A percentile compares a stretch with the other conserved stretches of the same genome.
phyloP scores from a whole-genome alignment of 2,329 filamentous ascomycete genomes.

The Trichoderma endophyticum region DNA sequence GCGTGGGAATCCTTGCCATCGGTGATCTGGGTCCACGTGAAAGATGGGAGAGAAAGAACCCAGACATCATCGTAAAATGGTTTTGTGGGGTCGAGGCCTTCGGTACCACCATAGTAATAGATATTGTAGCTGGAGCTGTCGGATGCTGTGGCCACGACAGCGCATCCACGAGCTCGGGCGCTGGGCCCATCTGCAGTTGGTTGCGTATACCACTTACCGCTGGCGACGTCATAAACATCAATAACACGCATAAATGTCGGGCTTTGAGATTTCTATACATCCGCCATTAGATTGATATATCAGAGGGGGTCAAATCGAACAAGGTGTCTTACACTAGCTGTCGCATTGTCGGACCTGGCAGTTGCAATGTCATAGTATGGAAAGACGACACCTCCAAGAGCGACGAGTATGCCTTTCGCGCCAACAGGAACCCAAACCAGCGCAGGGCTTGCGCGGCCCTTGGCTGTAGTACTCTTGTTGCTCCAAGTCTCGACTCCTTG shows the following conservation, averaged over 20 bases:
- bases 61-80: constrained; percentile 66
- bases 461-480: constrained; percentile 55
- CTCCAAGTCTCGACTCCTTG: constrained; percentile 52
- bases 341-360: constrained; percentile 28
- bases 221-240: constrained; percentile 73
- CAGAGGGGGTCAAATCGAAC: neutral
- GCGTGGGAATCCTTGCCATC: constrained; percentile 50
- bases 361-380: constrained; percentile 46
- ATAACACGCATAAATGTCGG: constrained; percentile 68
- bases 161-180: constrained; percentile 62
- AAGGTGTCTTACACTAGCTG: constrained; percentile 33
- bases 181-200: constrained; percentile 59
- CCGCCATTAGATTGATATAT: neutral
- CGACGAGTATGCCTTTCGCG: constrained; percentile 69
- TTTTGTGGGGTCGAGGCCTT: constrained; percentile 43
- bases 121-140: constrained; percentile 76
- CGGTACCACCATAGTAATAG: constrained; percentile 79
- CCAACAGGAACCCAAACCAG: constrained; percentile 77
- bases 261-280: constrained; percentile 57
- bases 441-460: constrained; percentile 60
- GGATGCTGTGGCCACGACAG: constrained; percentile 67
- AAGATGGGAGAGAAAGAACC: constrained; percentile 76
- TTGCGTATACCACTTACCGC: constrained; percentile 66
- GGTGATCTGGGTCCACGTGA: constrained; percentile 66
- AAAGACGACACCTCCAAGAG: constrained; percentile 69